These are phyloP conservation scores for Mycena galopus DNA, from an alignment of 768 basidiomycete species.

Conservation along the genomic window DNA sequence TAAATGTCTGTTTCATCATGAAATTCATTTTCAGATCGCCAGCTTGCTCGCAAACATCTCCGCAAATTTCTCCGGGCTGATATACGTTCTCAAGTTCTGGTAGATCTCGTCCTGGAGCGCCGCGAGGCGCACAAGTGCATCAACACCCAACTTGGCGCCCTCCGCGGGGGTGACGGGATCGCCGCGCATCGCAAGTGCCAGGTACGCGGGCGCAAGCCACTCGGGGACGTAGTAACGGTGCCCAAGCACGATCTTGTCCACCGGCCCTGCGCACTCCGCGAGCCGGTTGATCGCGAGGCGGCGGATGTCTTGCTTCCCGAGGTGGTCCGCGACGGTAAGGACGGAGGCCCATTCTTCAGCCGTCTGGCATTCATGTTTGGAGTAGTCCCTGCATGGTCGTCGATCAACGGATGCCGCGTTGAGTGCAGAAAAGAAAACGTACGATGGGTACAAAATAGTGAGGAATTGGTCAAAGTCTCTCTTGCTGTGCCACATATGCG, in stretches of 20 bases:
- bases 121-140: slow-evolving; percentile 47
- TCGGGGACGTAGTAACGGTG: slow-evolving; percentile 43
- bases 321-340: slow-evolving; percentile 46
- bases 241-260: slow-evolving; percentile 51
- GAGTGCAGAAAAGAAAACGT: slow-evolving; percentile 26
- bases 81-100: slow-evolving; percentile 26
- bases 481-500: slow-evolving; percentile 54
- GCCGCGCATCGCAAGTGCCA: slow-evolving; percentile 46
- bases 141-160: slow-evolving; percentile 47
- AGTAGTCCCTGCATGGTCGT: slow-evolving; percentile 42
- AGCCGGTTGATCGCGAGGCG: slow-evolving; percentile 51
- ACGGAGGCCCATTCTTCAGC: slow-evolving; percentile 54
- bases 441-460: slow-evolving; percentile 52
- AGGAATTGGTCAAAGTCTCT: slow-evolving; percentile 50
- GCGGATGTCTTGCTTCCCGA: slow-evolving; percentile 46
- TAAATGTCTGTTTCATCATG: neutral
- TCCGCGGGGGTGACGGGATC: slow-evolving; percentile 45
- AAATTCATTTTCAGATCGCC: slow-evolving; percentile 14
- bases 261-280: slow-evolving; percentile 39
- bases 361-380: slow-evolving; percentile 45
- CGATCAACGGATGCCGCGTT: neutral
- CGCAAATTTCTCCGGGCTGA: slow-evolving; percentile 26
- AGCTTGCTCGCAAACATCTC: slow-evolving; percentile 30
- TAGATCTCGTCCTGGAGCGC: slow-evolving; percentile 47
- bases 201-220: slow-evolving; percentile 55